A percentile compares a stretch with the other conserved stretches of the same genome.
Evolutionary conservation across 2,329 filamentous ascomycete species (phyloP).

Genomic region (Teratosphaeriaceae sp.): DNA sequence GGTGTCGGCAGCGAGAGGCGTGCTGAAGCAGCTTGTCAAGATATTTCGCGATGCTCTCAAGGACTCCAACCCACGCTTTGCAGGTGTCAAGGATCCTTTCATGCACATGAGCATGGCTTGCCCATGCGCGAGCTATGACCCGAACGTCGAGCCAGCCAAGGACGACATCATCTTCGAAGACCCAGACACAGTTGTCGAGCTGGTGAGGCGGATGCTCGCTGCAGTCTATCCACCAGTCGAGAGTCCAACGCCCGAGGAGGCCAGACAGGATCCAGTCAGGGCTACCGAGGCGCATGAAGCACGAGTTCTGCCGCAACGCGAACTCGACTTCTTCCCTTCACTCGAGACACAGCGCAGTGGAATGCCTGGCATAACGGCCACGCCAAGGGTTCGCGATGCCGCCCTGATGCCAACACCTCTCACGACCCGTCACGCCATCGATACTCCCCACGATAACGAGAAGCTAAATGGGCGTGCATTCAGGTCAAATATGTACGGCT

Average conservation of each 20-base stretch:
- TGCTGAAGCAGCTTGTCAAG: slow-evolving; percentile 52
- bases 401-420: neutral
- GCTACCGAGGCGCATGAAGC: neutral
- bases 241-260: no score
- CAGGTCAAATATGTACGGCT: slow-evolving; percentile 31
- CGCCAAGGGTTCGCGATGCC: no score
- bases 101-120: slow-evolving; percentile 59
- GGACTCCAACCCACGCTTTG: slow-evolving; percentile 18
- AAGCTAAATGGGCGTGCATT: slow-evolving; percentile 3
- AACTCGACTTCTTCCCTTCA: slow-evolving; percentile 5
- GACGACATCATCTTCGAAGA: slow-evolving; percentile 64
- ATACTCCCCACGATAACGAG: neutral
- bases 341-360: slow-evolving; percentile 1
- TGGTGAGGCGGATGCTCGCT: slow-evolving; percentile 40
- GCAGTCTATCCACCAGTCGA: slow-evolving; percentile 16
- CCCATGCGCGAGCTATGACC: slow-evolving; percentile 58
- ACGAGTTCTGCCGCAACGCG: no score
- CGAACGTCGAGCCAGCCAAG: slow-evolving; percentile 65
- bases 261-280: no score
- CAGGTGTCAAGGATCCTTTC: slow-evolving; percentile 49
- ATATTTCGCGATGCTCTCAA: slow-evolving; percentile 49
- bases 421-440: neutral
- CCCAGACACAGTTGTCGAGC: slow-evolving; percentile 39
- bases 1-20: slow-evolving; percentile 49
- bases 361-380: no score